Evolutionary conservation across 768 basidiomycete species (phyloP), one percentile per base, ranked within the genome.

Genomic region (Rhodosporidiobolus sp.): DNA sequence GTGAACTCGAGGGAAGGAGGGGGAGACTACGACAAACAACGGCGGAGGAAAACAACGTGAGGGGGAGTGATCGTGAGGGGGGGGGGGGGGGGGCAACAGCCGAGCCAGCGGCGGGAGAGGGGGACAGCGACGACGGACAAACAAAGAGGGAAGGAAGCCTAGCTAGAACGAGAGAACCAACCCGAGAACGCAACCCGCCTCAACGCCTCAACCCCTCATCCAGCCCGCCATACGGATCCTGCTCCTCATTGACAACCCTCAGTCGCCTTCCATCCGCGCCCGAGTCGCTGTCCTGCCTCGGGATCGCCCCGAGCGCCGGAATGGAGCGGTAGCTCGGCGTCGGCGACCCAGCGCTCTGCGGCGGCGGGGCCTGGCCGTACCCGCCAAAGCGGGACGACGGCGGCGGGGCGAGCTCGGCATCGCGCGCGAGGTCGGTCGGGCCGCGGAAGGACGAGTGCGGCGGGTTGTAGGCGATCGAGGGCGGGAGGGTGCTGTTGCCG

Each of bases 201-300:
- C 55, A 26, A 3, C 32, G 55, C 7, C 26, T 30, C 32, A 62
- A n/a, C 48, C 61, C 61, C 61, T 52, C 61, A 19, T 65, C 63
- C 20, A 65, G 35, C 45, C 63, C 63, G 24, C 54, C 63, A n/a
- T 65, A 65, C 54, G 63, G 43, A 17, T 65, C 63, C 54, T 4
- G 26, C 50, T 53, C 62, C 38, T 55, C 53, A 14, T 65, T 65
- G 17, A 56, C 63, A 14, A 65, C 63, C 43, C 63, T 46, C 28
- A 65, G 32, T 45, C n/a, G 20, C 5, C 53, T 16, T 28, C 48
- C 4, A 19, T 52, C 49, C 3, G 10, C 61, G 16, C 28, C 30
- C 9, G 38, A n/a, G 28, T 45, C 49, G 34, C 61, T 62, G 30
- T 45, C 48, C 24, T 22, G 30, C n/a, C 61, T 24, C 24, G 30